Conservation (phyloP, 2,329 filamentous ascomycete genomes). For the Beauveria sp. region DNA sequence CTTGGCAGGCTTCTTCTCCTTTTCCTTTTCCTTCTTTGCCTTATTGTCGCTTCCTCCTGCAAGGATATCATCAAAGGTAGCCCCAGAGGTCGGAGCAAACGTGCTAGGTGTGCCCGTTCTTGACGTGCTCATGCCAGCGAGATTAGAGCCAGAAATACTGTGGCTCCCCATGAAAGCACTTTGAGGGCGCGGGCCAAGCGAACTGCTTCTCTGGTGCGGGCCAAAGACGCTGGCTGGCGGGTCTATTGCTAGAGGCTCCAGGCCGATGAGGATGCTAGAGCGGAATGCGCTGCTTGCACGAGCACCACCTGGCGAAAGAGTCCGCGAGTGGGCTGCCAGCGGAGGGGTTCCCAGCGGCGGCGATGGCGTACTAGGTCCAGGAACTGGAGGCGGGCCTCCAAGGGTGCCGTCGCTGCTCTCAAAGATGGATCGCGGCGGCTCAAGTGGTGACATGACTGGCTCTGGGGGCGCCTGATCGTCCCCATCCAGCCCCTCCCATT, state of each 20-base stretch:
- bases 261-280: conserved; percentile 35
- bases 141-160: conserved; percentile 29
- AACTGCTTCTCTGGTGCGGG: conserved; percentile 28
- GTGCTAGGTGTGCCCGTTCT: conserved; percentile 15
- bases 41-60: conserved; percentile 25
- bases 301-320: conserved; percentile 28
- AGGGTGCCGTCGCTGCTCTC: conserved; percentile 21
- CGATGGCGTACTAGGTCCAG: conserved; percentile 20
- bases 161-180: conserved; percentile 26
- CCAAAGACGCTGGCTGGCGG: conserved; percentile 21
- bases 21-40: conserved; percentile 30
- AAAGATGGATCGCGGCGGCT: conserved; percentile 31
- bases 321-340: conserved; percentile 29
- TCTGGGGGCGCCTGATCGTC: conserved; percentile 22
- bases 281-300: conserved; percentile 28
- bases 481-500: conserved; percentile 36
- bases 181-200: conserved; percentile 25
- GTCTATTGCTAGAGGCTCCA: conserved; percentile 35
- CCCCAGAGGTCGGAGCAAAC: conserved; percentile 22
- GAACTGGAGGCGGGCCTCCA: conserved; percentile 15
- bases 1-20: conserved; percentile 33
- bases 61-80: conserved; percentile 44
- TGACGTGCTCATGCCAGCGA: conserved; percentile 20
- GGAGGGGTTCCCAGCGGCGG: conserved; percentile 24
- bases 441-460: conserved; percentile 29